Conservation (phyloP, 768 basidiomycete genomes). For the Russula olivacea region DNA sequence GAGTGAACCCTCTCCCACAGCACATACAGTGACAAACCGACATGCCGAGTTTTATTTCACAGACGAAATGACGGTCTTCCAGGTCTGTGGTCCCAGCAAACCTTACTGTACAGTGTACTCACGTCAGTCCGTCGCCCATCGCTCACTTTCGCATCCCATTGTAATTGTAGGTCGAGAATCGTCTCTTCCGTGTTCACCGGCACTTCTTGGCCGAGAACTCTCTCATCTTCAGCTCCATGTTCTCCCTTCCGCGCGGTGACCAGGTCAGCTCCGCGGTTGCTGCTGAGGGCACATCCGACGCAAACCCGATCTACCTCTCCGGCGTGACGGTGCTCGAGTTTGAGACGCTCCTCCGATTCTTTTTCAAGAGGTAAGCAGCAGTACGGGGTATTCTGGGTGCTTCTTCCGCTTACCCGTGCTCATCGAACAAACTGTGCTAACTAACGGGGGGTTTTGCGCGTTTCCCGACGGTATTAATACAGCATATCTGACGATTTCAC, state of each 20-base stretch:
- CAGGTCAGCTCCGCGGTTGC: neutral
- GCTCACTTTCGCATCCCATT: neutral
- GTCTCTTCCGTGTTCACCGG: constrained; percentile 21
- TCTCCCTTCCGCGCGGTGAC: constrained; percentile 1
- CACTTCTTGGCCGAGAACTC: constrained; percentile 20
- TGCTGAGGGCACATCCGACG: constrained; percentile 11
- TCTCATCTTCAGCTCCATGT: constrained; percentile 11
- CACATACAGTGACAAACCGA: neutral
- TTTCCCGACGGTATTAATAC: neutral
- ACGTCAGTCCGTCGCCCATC: neutral
- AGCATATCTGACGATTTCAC: constrained; percentile 18
- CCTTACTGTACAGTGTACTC: neutral
- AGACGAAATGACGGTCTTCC: constrained; percentile 20
- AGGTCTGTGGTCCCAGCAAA: constrained; percentile 7
- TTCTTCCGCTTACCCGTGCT: too few relatives aligned
- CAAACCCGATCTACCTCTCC: constrained; percentile 14
- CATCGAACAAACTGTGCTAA: too few relatives aligned
- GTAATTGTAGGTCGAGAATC: constrained; percentile 9
- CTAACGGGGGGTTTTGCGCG: too few relatives aligned
- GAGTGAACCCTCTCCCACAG: neutral
- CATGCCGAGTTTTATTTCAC: constrained; percentile 22
- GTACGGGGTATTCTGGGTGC: neutral
- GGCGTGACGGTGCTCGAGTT: constrained; percentile 19
- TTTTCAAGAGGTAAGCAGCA: constrained; percentile 15
- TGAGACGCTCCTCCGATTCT: constrained; percentile 14